A percentile compares a stretch with the other conserved stretches of the same genome.
These are phyloP conservation scores for Plasmopara viticola DNA, from an alignment of 352 stramenopile species.

Conservation along the genomic window DNA sequence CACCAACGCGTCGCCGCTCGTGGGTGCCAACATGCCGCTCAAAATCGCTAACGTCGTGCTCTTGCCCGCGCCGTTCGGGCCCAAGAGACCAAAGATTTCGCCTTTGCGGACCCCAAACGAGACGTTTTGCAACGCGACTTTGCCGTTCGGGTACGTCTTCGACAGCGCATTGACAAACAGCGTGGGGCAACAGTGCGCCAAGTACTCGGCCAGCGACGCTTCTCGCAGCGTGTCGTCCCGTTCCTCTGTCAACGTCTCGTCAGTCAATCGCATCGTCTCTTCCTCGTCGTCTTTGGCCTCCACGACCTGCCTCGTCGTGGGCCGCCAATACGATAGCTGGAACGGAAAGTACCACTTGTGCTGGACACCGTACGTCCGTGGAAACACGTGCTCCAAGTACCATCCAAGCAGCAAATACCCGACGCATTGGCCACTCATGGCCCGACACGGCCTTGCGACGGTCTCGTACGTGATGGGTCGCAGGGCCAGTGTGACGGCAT, in stretches of 20 bases:
- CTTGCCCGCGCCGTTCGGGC: constrained; percentile 92
- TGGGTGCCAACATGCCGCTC: constrained; percentile 87
- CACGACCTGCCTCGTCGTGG: constrained; percentile 4
- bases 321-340: constrained; percentile 78
- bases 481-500: constrained; percentile 29
- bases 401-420: constrained; percentile 87
- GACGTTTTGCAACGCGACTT: constrained; percentile 73
- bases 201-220: constrained; percentile 45
- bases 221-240: constrained; percentile 64
- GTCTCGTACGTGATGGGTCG: constrained; percentile 44
- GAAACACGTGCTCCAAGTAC: constrained; percentile 93
- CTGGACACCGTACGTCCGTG: constrained; percentile 85
- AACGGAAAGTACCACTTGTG: constrained; percentile 92
- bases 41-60: constrained; percentile 96
- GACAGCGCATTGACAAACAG: constrained; percentile 52
- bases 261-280: constrained; percentile 21
- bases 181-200: constrained; percentile 47
- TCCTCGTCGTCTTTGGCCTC: constrained; percentile 14
- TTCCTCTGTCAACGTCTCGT: constrained; percentile 18
- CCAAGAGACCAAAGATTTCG: constrained; percentile 91
- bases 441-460: constrained; percentile 34
- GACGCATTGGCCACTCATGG: constrained; percentile 78
- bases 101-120: constrained; percentile 85
- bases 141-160: constrained; percentile 72
- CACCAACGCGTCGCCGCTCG: constrained; percentile 59